Evolutionary conservation across 2,329 filamentous ascomycete species (phyloP).

Genomic region (Cylindrodendrum hubeiense): DNA sequence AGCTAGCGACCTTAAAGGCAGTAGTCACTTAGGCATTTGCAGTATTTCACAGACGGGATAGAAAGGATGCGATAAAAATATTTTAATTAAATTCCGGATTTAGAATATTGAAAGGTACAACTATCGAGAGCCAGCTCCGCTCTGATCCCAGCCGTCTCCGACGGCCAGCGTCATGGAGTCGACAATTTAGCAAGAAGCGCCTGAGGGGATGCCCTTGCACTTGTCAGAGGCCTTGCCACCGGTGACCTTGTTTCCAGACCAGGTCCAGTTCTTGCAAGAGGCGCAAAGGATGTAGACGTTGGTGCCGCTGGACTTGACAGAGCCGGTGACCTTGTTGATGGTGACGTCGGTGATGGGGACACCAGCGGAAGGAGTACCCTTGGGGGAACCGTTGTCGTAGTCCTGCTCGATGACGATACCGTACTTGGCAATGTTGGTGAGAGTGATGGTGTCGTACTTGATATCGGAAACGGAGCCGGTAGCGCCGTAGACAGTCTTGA

Average conservation of each 20-base stretch:
- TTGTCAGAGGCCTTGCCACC: slow-evolving; percentile 59
- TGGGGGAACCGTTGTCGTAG: slow-evolving; percentile 62
- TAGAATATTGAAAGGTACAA: background rate
- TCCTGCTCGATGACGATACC: slow-evolving; percentile 57
- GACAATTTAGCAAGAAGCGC: slow-evolving; percentile 37
- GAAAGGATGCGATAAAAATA: background rate
- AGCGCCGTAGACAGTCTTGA: slow-evolving; percentile 62
- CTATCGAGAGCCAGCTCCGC: background rate
- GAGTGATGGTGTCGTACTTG: slow-evolving; percentile 57
- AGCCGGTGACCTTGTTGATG: slow-evolving; percentile 57
- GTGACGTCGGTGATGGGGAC: slow-evolving; percentile 67
- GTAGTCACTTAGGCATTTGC: too few relatives aligned
- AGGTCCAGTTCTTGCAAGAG: slow-evolving; percentile 64
- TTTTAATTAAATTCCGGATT: slow-evolving; percentile 4
- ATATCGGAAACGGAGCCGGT: slow-evolving; percentile 59
- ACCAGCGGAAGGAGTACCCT: slow-evolving; percentile 58
- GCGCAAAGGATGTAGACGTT: slow-evolving; percentile 68
- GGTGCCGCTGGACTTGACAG: slow-evolving; percentile 53
- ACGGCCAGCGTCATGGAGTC: background rate
- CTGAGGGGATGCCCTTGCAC: slow-evolving; percentile 45
- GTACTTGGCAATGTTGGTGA: slow-evolving; percentile 56
- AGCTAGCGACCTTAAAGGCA: too few relatives aligned
- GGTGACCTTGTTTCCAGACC: slow-evolving; percentile 61
- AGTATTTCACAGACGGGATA: too few relatives aligned
- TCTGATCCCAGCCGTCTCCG: background rate